phyloP scores from a whole-genome alignment of 768 basidiomycete species.

The Kwoniella sp. region DNA sequence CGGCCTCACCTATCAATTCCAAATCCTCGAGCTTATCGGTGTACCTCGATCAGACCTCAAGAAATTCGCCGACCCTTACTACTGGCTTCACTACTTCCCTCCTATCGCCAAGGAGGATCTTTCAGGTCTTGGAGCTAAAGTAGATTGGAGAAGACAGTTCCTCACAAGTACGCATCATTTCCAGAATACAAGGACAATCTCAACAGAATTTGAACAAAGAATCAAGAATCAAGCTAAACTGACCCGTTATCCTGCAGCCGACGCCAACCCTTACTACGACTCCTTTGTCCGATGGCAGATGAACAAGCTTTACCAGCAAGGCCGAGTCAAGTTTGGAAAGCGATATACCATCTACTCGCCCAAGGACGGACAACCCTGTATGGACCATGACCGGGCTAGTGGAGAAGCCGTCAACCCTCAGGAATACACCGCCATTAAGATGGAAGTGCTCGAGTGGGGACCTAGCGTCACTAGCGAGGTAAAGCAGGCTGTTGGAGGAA shows the following conservation, averaged over 20 bases:
- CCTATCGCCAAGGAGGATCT: conserved; percentile 92
- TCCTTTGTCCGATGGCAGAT: conserved; percentile 97
- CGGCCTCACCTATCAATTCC: conserved; percentile 94
- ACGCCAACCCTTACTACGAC: conserved; percentile 96
- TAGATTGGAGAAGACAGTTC: conserved; percentile 96
- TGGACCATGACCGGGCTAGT: conserved; percentile 97
- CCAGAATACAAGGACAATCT: too few relatives aligned
- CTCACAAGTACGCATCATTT: conserved; percentile 64
- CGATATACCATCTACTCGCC: conserved; percentile 98
- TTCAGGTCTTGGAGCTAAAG: conserved; percentile 83
- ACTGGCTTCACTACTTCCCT: conserved; percentile 94
- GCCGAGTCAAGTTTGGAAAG: conserved; percentile 97
- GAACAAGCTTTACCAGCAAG: conserved; percentile 81
- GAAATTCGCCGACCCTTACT: conserved; percentile 89
- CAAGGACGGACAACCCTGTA: conserved; percentile 97
- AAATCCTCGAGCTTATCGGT: conserved; percentile 94
- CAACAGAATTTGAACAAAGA: not conserved
- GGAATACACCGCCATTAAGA: conserved; percentile 92
- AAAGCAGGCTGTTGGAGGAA: conserved; percentile 69
- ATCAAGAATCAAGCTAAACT: conserved; percentile 7
- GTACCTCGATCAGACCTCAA: conserved; percentile 88
- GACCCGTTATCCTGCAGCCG: conserved; percentile 57
- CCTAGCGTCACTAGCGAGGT: conserved; percentile 67
- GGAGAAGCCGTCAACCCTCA: conserved; percentile 94
- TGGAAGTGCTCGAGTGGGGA: conserved; percentile 87